phyloP scores from a whole-genome alignment of 2,329 filamentous ascomycete genomes.

The Tolypocladium nubicola region DNA sequence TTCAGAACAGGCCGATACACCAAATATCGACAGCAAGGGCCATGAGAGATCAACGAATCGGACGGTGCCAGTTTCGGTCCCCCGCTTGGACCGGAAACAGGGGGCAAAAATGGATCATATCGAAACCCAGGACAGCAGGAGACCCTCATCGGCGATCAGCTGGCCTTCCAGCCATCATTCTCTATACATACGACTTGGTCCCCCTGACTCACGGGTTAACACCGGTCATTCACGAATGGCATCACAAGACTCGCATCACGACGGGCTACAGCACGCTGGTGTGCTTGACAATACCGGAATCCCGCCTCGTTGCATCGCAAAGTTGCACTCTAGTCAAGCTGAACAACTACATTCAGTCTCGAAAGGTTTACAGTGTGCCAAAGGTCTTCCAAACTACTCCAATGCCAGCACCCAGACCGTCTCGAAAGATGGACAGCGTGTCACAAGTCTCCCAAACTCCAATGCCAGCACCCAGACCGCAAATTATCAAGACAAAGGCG shows the following conservation, averaged over 20 bases:
- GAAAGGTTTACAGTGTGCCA: neutral
- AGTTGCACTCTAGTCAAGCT: neutral
- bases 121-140: neutral
- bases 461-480: neutral
- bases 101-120: neutral
- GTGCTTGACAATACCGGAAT: neutral
- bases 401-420: neutral
- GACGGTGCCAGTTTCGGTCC: neutral
- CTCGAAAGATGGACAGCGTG: neutral
- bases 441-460: neutral
- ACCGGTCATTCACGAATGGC: neutral
- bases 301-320: neutral
- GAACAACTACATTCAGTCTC: no score
- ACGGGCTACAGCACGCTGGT: no score
- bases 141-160: neutral
- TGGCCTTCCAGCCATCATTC: neutral
- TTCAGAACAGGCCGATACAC: neutral
- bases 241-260: neutral
- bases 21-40: neutral
- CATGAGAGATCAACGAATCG: neutral
- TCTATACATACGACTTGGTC: neutral
- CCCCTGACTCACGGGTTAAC: neutral
- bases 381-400: neutral
- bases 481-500: conserved; percentile 10
- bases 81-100: neutral